phyloP scores from a whole-genome alignment of 73 alveolate species.

The Stentor coeruleus region DNA sequence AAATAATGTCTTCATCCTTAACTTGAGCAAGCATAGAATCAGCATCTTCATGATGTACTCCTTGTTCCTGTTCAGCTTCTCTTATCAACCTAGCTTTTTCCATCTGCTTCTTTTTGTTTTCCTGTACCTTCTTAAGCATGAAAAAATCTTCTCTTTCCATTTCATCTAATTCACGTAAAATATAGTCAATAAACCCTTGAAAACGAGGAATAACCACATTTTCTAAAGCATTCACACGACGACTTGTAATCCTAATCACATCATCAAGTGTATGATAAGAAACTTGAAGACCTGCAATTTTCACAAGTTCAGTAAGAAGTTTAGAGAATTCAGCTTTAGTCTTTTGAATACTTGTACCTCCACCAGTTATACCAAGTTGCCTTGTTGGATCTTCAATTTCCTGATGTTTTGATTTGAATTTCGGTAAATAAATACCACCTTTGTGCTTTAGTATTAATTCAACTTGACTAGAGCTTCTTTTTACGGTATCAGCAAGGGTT shows the following conservation, averaged over 20 bases:
- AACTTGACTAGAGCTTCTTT: conserved; percentile 67
- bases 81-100: conserved; percentile 1
- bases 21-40: neutral
- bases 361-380: conserved; percentile 83
- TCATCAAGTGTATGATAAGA: conserved; percentile 91
- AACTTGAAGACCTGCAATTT: conserved; percentile 90
- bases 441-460: conserved; percentile 58
- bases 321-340: conserved; percentile 74
- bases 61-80: neutral
- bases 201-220: conserved; percentile 94
- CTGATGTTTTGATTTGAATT: conserved; percentile 30
- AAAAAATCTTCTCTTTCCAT: conserved; percentile 96
- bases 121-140: conserved; percentile 95
- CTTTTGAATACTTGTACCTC: conserved; percentile 80
- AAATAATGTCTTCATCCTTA: conserved; percentile 12
- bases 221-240: conserved; percentile 97
- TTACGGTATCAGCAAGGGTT: conserved; percentile 66
- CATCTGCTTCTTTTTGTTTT: conserved; percentile 59
- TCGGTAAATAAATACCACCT: conserved; percentile 70
- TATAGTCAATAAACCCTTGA: conserved; percentile 73
- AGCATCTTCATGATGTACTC: no score
- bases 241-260: conserved; percentile 90
- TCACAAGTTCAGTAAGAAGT: conserved; percentile 64
- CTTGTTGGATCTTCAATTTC: conserved; percentile 55
- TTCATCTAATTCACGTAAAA: conserved; percentile 94